Evolutionary conservation across 257 asterid genomes (phyloP), one percentile per base, ranked within the genome.

Genomic region (Nicotiana benthamiana): DNA sequence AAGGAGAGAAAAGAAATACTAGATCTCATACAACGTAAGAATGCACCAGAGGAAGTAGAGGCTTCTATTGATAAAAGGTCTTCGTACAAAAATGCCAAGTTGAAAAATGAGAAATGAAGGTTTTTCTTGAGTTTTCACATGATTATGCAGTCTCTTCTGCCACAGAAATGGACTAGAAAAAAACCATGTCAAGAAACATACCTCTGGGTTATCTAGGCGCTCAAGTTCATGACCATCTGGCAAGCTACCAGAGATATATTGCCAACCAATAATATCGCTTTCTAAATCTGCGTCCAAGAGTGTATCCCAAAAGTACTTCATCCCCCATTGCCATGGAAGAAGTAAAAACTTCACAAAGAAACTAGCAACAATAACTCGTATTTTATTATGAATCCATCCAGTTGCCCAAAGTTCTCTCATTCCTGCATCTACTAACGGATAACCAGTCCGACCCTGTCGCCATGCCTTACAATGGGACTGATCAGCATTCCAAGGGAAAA

Each of bases 331-430:
- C 98, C 99, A 95, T 5, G 99, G 98, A 18, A 93, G 80, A 82
- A 94, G 92, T 67, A 95, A 87, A 84, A 95, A 88, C 87, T 95
- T 93, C 61, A 95, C 99, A 64, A 78, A 93, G 84, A 95, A 95
- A 78, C 99, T 88, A 15, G 97, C 90, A 30, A 93, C 98, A 12
- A 95, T 90, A 34, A 93, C 92, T 82, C 98, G 83, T 63, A 93
- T 89, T 88, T 92, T 84, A 83, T 95, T 95, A 79, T 95, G 99
- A 63, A 92, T 88, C 98, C 99, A 93, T 20, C 99, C 99, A 0
- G 94, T 93, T 17, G 98, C 99, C 99, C 99, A 93, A 12, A 95
- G 94, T 83, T 95, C 97, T 75, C 98, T 90, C 98, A 93, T 93
- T 30, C 99, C 99, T 1, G 99, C 98, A 83, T 95, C 99, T 10